Conservation (phyloP, 2,329 filamentous ascomycete genomes). For the Fusarium sp. region DNA sequence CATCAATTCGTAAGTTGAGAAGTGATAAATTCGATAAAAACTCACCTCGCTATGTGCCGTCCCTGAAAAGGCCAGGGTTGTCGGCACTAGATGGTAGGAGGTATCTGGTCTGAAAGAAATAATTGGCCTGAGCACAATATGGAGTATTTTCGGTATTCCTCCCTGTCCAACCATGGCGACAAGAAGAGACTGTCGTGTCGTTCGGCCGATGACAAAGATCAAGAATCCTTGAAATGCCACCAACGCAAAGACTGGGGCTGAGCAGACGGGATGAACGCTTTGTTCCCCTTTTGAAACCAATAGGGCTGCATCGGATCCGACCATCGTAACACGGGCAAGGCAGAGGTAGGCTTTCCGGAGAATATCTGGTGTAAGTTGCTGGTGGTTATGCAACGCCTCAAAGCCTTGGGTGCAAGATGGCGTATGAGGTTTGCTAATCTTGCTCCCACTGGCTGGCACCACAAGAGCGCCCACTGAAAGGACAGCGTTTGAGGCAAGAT, state of each 20-base stretch:
- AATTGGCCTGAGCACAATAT: not conserved
- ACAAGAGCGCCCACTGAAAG: not conserved
- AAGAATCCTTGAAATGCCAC: not conserved
- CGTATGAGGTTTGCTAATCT: not conserved
- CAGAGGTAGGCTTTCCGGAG: not conserved
- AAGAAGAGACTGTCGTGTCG: not conserved
- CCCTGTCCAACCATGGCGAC: not conserved
- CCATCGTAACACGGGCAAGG: not conserved
- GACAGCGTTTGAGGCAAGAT: not conserved
- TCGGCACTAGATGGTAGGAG: not conserved
- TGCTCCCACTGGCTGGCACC: not conserved
- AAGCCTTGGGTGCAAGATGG: not conserved
- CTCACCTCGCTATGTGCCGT: not conserved
- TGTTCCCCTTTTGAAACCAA: not conserved
- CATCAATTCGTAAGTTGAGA: not conserved
- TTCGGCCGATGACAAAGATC: not conserved
- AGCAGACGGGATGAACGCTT: not conserved
- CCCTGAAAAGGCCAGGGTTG: not conserved
- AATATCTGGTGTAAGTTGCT: not conserved
- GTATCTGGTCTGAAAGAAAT: not conserved
- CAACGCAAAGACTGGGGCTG: not conserved
- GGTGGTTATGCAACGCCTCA: not conserved
- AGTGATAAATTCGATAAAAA: slow-evolving; percentile 6
- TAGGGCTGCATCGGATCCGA: not conserved
- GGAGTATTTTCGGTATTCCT: not conserved